Conservation (phyloP, 2,329 filamentous ascomycete genomes). For the Pestalotiopsis sp. region DNA sequence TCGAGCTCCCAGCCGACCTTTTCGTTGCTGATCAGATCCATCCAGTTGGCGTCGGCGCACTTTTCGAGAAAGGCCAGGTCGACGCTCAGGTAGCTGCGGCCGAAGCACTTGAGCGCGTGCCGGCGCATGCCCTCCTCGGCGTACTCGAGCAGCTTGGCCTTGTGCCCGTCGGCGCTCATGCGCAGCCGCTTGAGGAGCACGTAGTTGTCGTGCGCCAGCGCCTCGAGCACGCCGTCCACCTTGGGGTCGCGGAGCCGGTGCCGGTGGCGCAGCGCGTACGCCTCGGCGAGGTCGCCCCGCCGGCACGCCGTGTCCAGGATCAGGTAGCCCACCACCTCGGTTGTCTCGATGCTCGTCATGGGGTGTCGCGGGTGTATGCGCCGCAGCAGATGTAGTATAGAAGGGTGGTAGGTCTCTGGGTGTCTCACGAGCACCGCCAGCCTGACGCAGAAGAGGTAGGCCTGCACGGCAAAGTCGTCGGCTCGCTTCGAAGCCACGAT, state of each 20-base stretch:
- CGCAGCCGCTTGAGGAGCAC: constrained; percentile 74
- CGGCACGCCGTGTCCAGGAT: constrained; percentile 90
- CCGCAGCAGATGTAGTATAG: constrained; percentile 77
- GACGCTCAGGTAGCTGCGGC: constrained; percentile 76
- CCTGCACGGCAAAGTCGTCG: constrained; percentile 83
- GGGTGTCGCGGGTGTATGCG: constrained; percentile 69
- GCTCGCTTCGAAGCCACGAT: constrained; percentile 77
- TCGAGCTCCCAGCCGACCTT: constrained; percentile 86
- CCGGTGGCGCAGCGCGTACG: constrained; percentile 65
- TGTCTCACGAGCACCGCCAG: constrained; percentile 79
- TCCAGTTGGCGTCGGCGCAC: constrained; percentile 71
- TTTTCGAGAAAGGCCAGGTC: constrained; percentile 71
- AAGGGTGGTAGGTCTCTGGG: constrained; percentile 87
- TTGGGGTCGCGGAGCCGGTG: constrained; percentile 68
- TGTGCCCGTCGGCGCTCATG: constrained; percentile 77
- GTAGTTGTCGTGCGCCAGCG: constrained; percentile 82
- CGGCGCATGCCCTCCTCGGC: constrained; percentile 74
- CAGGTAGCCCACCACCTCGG: constrained; percentile 79
- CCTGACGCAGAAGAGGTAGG: constrained; percentile 89
- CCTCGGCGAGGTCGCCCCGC: constrained; percentile 72
- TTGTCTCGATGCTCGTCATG: constrained; percentile 71
- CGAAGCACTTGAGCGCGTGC: constrained; percentile 85
- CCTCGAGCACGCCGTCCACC: constrained; percentile 68
- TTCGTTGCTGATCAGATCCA: constrained; percentile 65
- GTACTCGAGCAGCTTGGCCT: constrained; percentile 78